Base-by-base conservation (phyloP, 306 rosid genomes). In the Castanea crenata region DNA sequence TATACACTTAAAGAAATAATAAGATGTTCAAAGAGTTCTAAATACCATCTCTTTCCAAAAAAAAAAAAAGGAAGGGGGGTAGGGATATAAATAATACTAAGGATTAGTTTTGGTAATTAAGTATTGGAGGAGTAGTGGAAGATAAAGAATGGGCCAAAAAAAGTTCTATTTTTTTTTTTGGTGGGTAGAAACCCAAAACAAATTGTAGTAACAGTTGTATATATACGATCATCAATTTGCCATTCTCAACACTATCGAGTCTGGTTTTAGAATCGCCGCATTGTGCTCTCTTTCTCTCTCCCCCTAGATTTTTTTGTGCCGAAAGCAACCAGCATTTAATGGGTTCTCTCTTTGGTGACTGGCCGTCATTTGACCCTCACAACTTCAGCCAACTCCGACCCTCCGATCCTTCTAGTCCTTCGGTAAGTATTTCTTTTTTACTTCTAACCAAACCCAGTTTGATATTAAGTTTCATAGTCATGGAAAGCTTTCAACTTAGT, bases 331-430 rank as follows among this genome's bases (percentile, higher is more conserved):
- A 27, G 15, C 76, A 51, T 73, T 78, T 54, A 6, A 94, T 92
- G 99, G 99, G 93, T 63, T 92, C 97, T 78, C 25, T 86, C 54
- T 90, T 92, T 56, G 97, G 97, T 20, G 91, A 94, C 90, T 90
- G 84, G 93, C 97, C 97, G 65, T 92, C 99, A 4, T 84, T 84
- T 51, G 91, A 94, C 86, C 97, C 99, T 69, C 92, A 94, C 85
- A 94, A 94, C 88, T 94, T 94, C 91, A 94, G 94, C 86, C 97
- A 91, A 82, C 88, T 92, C 78, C 93, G 97, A 38, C 93, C 97
- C 56, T 87, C 94, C 23, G 97, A 94, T 94, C 92, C 97, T 77
- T 88, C 95, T 14, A 87, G 56, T 58, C 93, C 97, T 81, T 90
- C 97, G 74, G 99, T 94, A 74, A 92, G 97, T 83, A 64, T 65